These are phyloP conservation scores for Kazachstania taianensis DNA, from an alignment of 805 yeast species.

Conservation along the genomic window DNA sequence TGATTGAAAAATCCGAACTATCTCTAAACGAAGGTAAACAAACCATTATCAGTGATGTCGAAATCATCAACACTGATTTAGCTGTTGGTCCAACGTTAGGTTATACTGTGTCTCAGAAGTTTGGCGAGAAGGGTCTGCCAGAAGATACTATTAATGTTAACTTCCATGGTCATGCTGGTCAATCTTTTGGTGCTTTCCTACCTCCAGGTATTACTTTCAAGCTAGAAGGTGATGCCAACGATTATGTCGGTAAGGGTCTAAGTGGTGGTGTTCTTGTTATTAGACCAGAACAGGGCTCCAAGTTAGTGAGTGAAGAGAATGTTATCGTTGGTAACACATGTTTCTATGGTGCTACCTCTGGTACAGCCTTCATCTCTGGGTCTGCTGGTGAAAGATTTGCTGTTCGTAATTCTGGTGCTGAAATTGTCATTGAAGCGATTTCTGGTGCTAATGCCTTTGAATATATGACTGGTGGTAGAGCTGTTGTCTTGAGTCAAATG, in stretches of 20 bases:
- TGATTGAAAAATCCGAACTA: constrained; percentile 89
- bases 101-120: constrained; percentile 83
- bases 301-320: constrained; percentile 90
- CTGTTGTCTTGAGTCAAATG: constrained; percentile 81
- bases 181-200: constrained; percentile 95
- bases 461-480: constrained; percentile 99
- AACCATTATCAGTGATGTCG: constrained; percentile 78
- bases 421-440: constrained; percentile 85
- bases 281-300: constrained; percentile 78
- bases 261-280: constrained; percentile 91
- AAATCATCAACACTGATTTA: constrained; percentile 92
- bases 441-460: constrained; percentile 99
- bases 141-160: constrained; percentile 93
- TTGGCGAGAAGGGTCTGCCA: constrained; percentile 90
- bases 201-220: constrained; percentile 94
- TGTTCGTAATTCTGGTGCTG: constrained; percentile 97
- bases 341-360: constrained; percentile 95
- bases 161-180: constrained; percentile 91
- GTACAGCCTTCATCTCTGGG: constrained; percentile 89
- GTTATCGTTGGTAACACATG: constrained; percentile 96
- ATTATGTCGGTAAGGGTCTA: constrained; percentile 94
- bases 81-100: constrained; percentile 92
- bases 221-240: constrained; percentile 95
- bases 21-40: constrained; percentile 96
- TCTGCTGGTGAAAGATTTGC: constrained; percentile 98